Evolutionary conservation across 2,329 filamentous ascomycete species (phyloP).

Genomic region (Triangularia setosa): DNA sequence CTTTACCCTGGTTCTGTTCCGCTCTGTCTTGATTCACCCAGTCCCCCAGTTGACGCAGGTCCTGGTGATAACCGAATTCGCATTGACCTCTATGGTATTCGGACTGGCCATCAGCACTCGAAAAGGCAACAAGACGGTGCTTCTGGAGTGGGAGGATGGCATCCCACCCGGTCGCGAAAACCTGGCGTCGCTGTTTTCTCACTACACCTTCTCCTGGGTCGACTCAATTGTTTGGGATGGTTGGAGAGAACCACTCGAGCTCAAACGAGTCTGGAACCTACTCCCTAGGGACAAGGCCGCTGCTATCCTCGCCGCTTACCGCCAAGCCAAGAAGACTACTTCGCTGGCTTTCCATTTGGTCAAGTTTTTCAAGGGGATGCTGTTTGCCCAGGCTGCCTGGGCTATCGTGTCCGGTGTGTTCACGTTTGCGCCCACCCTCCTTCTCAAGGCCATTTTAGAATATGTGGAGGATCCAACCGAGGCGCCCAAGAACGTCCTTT

Average conservation of each 20-base stretch:
- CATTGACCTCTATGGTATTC: constrained; percentile 68
- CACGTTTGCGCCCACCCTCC: constrained; percentile 85
- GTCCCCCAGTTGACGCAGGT: constrained; percentile 57
- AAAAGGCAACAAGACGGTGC: constrained; percentile 85
- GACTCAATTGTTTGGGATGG: constrained; percentile 86
- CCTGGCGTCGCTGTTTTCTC: constrained; percentile 80
- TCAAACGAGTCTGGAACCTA: constrained; percentile 89
- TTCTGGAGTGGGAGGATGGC: constrained; percentile 83
- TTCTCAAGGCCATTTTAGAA: constrained; percentile 86
- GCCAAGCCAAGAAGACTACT: constrained; percentile 77
- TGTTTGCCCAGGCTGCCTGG: constrained; percentile 76
- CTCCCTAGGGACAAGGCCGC: constrained; percentile 84
- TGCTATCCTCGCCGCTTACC: constrained; percentile 74
- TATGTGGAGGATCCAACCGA: constrained; percentile 81
- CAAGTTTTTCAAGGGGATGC: constrained; percentile 73
- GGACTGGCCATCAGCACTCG: constrained; percentile 75
- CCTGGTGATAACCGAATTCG: constrained; percentile 70
- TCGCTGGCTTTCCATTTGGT: constrained; percentile 76
- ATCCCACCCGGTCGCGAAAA: constrained; percentile 85
- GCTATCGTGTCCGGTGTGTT: constrained; percentile 76
- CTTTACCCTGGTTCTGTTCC: constrained; percentile 71
- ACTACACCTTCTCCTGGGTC: constrained; percentile 86
- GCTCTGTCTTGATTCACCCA: constrained; percentile 78
- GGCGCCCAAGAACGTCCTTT: constrained; percentile 81
- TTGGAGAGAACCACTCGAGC: constrained; percentile 77